Evolutionary conservation across 202 grass and related monocot species (phyloP).

Genomic region (Schoenoplectus tabernaemontani): DNA sequence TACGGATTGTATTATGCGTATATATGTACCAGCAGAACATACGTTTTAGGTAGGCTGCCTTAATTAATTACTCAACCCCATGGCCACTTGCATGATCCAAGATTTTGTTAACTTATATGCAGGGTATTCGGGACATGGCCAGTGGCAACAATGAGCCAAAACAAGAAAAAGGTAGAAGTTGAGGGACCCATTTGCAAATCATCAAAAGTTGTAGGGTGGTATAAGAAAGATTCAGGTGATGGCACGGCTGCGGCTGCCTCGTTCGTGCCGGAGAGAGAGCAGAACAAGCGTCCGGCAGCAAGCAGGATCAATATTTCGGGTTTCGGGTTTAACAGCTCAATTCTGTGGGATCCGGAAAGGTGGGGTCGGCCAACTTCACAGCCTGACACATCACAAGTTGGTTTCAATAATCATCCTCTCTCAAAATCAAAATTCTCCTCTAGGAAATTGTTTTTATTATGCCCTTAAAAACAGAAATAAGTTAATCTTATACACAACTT

Average conservation of each 20-base stretch:
- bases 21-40: too few species aligned
- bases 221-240: constrained; percentile 35
- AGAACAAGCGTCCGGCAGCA: background rate
- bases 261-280: background rate
- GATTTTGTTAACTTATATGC: background rate
- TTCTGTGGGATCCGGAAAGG: constrained; percentile 85
- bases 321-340: constrained; percentile 87
- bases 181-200: constrained; percentile 73
- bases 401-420: constrained; percentile 3
- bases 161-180: constrained; percentile 53
- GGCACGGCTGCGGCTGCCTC: background rate
- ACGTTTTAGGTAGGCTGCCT: background rate
- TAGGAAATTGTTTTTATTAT: too few species aligned
- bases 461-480: too few species aligned
- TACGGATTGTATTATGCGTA: too few species aligned
- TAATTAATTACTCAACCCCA: too few species aligned
- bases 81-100: background rate
- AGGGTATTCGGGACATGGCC: constrained; percentile 90
- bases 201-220: constrained; percentile 73
- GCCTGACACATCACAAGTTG: constrained; percentile 84
- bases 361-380: constrained; percentile 86
- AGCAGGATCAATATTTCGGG: constrained; percentile 44
- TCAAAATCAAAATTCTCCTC: too few species aligned
- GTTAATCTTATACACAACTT: too few species aligned
- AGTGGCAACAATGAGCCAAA: constrained; percentile 57